These are phyloP conservation scores for Acrocalymma vagum DNA, from an alignment of 2,329 filamentous ascomycete genomes.

Conservation along the genomic window DNA sequence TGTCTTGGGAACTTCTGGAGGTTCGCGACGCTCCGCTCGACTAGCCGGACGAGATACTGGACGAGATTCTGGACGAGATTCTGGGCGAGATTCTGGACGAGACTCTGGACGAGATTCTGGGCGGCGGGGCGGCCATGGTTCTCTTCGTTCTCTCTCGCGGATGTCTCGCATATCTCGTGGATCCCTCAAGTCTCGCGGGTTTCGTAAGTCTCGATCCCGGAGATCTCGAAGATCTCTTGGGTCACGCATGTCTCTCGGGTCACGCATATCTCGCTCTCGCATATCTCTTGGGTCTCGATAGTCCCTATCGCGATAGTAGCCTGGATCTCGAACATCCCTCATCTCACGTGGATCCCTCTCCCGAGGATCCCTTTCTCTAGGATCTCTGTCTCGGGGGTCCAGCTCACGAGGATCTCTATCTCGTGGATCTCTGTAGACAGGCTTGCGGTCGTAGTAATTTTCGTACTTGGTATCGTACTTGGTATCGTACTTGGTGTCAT, in stretches of 20 bases:
- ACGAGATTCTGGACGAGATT: conserved; percentile 29
- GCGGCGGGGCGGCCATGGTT: conserved; percentile 36
- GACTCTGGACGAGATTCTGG: conserved; percentile 31
- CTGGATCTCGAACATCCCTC: conserved; percentile 18
- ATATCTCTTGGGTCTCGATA: conserved; percentile 21
- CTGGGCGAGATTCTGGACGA: conserved; percentile 38
- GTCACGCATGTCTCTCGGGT: conserved; percentile 27
- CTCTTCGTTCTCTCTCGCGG: conserved; percentile 36
- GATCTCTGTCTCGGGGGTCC: conserved; percentile 21
- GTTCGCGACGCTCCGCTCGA: conserved; percentile 43
- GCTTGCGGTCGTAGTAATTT: conserved; percentile 33
- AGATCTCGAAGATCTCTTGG: conserved; percentile 25
- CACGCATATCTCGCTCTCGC: conserved; percentile 23
- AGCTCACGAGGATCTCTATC: conserved; percentile 33
- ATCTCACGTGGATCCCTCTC: conserved; percentile 28
- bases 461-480: conserved; percentile 17
- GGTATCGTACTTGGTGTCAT: not conserved
- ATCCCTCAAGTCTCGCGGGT: conserved; percentile 24
- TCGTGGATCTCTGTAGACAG: conserved; percentile 36
- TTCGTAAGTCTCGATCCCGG: conserved; percentile 27
- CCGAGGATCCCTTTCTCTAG: conserved; percentile 13
- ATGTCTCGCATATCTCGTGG: conserved; percentile 28
- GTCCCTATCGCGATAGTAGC: conserved; percentile 28
- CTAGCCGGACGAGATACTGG: conserved; percentile 46
- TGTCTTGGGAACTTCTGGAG: conserved; percentile 55